Evolutionary conservation across 768 basidiomycete species (phyloP).

Genomic region (Leucocoprinus sp.): DNA sequence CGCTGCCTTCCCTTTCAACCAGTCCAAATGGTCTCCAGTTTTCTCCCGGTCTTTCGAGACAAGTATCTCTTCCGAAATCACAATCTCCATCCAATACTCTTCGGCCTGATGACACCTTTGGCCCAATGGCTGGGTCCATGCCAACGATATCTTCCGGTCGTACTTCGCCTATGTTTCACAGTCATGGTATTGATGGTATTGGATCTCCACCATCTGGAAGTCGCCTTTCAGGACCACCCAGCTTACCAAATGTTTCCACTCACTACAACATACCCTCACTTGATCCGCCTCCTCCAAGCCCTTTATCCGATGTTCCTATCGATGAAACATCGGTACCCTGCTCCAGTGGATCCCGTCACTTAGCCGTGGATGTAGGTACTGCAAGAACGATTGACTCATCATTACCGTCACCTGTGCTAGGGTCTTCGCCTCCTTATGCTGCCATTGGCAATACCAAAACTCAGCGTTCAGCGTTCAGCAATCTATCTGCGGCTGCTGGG

Average conservation of each 20-base stretch:
- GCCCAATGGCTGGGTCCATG: neutral
- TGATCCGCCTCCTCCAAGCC: conserved; percentile 39
- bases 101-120: neutral
- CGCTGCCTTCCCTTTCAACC: neutral
- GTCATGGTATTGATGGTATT: neutral
- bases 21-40: neutral
- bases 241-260: conserved; percentile 31
- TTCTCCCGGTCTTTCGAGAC: neutral
- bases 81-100: conserved; percentile 3
- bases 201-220: conserved; percentile 3
- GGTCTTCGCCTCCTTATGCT: conserved; percentile 1
- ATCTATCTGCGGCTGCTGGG: conserved; percentile 2
- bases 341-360: conserved; percentile 1
- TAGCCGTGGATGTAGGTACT: conserved; percentile 9
- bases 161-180: conserved; percentile 12
- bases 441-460: neutral
- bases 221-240: conserved; percentile 17
- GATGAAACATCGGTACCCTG: neutral
- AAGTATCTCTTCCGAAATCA: neutral
- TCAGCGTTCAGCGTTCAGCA: conserved; percentile 5
- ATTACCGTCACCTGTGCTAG: conserved; percentile 6
- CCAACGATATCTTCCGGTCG: conserved; percentile 2
- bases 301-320: conserved; percentile 30
- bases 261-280: conserved; percentile 45
- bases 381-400: conserved; percentile 9